Evolutionary conservation across 768 basidiomycete species (phyloP).

Genomic region (Gyrodon lividus): DNA sequence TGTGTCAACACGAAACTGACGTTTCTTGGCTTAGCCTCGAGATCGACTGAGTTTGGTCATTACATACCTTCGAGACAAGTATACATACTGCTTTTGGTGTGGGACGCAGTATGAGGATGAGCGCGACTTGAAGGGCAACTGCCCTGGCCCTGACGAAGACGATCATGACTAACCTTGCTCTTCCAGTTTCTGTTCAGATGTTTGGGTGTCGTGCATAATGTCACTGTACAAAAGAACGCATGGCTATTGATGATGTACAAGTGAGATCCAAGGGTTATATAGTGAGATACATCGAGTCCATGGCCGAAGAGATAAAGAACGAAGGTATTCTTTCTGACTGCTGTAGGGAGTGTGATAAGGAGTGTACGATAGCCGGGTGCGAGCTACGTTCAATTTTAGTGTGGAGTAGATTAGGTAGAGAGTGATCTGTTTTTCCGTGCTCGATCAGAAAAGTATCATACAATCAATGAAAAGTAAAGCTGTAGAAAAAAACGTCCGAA

Average conservation of each 20-base stretch:
- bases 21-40: constrained; percentile 50
- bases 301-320: constrained; percentile 15
- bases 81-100: constrained; percentile 89
- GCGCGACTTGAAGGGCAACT: constrained; percentile 60
- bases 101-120: constrained; percentile 67
- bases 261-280: constrained; percentile 25
- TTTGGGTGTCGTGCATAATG: background rate
- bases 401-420: background rate
- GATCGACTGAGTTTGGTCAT: constrained; percentile 69
- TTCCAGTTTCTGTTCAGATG: background rate
- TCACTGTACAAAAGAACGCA: constrained; percentile 13
- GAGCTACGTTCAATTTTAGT: background rate
- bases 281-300: constrained; percentile 22
- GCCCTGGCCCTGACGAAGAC: constrained; percentile 77
- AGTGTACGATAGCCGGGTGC: background rate
- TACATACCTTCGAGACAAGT: constrained; percentile 67
- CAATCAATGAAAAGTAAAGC: background rate
- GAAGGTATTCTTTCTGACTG: constrained; percentile 2
- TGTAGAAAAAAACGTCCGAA: too few species aligned
- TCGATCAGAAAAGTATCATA: constrained; percentile 2
- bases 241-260: constrained; percentile 31
- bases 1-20: constrained; percentile 12
- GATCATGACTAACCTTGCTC: constrained; percentile 62
- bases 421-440: constrained; percentile 6
- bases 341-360: background rate